Conservation (phyloP, 2,329 filamentous ascomycete genomes). For the Tolypocladium album region DNA sequence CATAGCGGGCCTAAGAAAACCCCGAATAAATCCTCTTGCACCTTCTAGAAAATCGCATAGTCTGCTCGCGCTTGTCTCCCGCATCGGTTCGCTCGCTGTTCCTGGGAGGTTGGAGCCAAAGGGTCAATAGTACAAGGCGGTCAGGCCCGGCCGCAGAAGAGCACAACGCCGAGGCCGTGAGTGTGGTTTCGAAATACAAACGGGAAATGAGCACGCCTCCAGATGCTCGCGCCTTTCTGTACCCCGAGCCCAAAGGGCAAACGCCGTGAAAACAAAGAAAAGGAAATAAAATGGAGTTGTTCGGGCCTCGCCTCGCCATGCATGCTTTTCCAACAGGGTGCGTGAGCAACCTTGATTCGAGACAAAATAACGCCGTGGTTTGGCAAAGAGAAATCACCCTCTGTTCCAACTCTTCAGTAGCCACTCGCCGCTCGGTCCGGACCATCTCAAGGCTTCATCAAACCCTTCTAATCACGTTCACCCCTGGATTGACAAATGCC, state of each 20-base stretch:
- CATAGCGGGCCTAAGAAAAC: background rate
- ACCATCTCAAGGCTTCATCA: conserved; percentile 2
- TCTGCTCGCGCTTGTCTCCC: background rate
- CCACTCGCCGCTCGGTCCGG: background rate
- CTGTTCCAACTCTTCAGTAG: background rate
- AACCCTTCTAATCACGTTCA: conserved; percentile 28
- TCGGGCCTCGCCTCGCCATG: conserved; percentile 1
- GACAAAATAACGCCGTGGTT: background rate
- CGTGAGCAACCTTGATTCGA: background rate
- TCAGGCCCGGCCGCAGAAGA: background rate
- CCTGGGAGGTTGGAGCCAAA: background rate
- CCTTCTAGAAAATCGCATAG: background rate
- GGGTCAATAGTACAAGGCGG: background rate
- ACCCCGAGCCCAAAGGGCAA: background rate
- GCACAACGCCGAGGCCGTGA: background rate
- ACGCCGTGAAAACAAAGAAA: background rate
- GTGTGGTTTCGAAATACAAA: background rate
- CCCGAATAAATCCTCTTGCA: background rate
- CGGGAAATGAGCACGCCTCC: background rate
- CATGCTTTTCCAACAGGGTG: background rate
- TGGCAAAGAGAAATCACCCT: background rate
- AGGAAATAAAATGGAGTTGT: background rate
- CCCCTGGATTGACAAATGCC: conserved; percentile 44
- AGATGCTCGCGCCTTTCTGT: background rate
- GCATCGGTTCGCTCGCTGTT: background rate